Percentiles rank a stretch among this genome's conserved stretches.
Evolutionary conservation across 2,329 filamentous ascomycete genomes (phyloP).

Genomic region (Colletotrichum paranaense): DNA sequence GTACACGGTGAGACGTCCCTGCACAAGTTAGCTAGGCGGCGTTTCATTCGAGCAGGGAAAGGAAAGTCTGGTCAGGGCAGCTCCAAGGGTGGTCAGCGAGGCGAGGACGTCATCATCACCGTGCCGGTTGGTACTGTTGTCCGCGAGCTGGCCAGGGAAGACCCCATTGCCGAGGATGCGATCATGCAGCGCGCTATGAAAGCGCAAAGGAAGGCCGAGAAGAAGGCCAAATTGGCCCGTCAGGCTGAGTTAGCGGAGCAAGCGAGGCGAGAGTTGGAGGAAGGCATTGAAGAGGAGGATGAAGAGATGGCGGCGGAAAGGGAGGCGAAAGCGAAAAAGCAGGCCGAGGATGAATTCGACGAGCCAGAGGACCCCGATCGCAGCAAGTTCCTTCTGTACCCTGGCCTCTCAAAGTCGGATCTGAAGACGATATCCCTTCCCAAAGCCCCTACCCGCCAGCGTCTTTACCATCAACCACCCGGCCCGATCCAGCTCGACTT

Average conservation of each 20-base stretch:
- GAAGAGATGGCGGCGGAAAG: conserved; percentile 12
- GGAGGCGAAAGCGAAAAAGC: conserved; percentile 4
- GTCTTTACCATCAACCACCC: conserved; percentile 74
- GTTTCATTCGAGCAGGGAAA: conserved; percentile 78
- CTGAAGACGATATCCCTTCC: conserved; percentile 66
- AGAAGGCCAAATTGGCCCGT: conserved; percentile 19
- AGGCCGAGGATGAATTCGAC: conserved; percentile 49
- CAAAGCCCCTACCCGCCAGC: conserved; percentile 61
- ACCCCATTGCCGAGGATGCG: conserved; percentile 78
- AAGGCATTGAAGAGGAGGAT: conserved; percentile 20
- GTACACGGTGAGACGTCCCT: conserved; percentile 91
- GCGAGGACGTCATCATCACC: conserved; percentile 87
- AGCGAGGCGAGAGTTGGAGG: conserved; percentile 32
- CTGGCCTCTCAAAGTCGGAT: conserved; percentile 79
- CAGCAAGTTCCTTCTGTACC: conserved; percentile 89
- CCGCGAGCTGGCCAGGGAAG: conserved; percentile 81
- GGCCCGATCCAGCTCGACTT: conserved; percentile 80
- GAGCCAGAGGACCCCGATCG: conserved; percentile 59
- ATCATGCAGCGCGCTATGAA: conserved; percentile 39
- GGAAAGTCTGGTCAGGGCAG: conserved; percentile 85
- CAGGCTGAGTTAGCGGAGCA: conserved; percentile 27
- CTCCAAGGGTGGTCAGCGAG: conserved; percentile 78
- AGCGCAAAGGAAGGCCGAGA: conserved; percentile 24
- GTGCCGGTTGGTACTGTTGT: conserved; percentile 95
- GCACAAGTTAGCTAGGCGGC: conserved; percentile 86